Evolutionary conservation across 2,329 filamentous ascomycete genomes (phyloP).

Genomic region (Grosmannia clavigera): DNA sequence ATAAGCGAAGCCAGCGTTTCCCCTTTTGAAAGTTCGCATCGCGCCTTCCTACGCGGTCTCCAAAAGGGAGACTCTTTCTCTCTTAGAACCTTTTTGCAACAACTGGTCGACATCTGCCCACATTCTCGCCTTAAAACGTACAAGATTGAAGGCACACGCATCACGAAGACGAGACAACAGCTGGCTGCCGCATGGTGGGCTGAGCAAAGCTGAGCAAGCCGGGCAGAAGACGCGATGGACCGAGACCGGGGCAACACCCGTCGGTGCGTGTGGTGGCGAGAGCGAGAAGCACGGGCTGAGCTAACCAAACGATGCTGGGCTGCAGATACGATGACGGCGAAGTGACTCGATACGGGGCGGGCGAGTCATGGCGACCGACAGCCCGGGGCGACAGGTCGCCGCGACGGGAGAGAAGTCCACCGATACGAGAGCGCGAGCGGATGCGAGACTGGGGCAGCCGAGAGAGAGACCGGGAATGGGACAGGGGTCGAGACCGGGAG

Average conservation of each 20-base stretch:
- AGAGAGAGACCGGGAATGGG: slow-evolving; percentile 19
- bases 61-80: too few relatives aligned
- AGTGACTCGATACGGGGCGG: slow-evolving; percentile 48
- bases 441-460: slow-evolving; percentile 22
- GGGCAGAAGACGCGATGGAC: neutral
- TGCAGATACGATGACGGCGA: slow-evolving; percentile 48
- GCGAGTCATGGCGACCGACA: slow-evolving; percentile 44
- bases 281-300: neutral
- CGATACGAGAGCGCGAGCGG: slow-evolving; percentile 19
- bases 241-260: slow-evolving; percentile 1
- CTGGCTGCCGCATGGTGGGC: neutral
- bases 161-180: neutral
- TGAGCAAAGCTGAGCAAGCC: neutral
- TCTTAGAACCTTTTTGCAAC: too few relatives aligned
- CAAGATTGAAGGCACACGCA: too few relatives aligned
- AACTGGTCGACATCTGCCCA: too few relatives aligned
- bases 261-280: neutral
- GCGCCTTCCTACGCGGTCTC: too few relatives aligned
- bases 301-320: slow-evolving; percentile 19
- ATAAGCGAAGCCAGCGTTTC: neutral
- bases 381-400: slow-evolving; percentile 23
- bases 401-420: slow-evolving; percentile 20
- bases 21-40: too few relatives aligned
- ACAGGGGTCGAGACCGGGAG: slow-evolving; percentile 15
- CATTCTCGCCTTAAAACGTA: too few relatives aligned